Evolutionary conservation across 805 yeast genomes (phyloP), one percentile per base, ranked within the genome.

Genomic region (Metschnikowia cerradonensis): DNA sequence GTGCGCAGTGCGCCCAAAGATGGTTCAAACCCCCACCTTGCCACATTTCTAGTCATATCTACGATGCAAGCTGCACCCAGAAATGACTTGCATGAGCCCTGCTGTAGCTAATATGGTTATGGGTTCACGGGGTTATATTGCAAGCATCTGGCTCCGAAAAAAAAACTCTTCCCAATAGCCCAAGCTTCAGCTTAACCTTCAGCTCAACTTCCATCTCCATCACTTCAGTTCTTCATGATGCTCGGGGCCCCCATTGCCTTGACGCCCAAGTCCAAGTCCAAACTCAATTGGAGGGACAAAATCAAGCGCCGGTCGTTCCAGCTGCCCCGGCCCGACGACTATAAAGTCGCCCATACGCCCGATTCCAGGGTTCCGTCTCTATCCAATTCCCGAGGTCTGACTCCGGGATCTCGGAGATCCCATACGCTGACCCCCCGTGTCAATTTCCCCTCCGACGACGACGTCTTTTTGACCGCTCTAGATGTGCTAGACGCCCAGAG

Each of bases 401-500:
- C 53, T 14, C 56, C 59, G 10, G 52, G 52, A 3, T 49, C 53
- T 3, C 6, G 37, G n/a, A 41, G 37, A 17, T 43, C 52, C 3
- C 47, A 33, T 23, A 2, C 22, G 3, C 47, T 44, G 47, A 44
- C 47, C 19, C 47, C 47, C n/a, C 20, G 40, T 26, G 10, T 13
- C 22, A 17, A 20, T 11, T 22, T 23, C n/a, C 36, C 41, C 10
- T 30, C 41, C 15, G 47, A 17, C 19, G 48, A 47, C 3, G 53
- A 51, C 34, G 37, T 49, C 10, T 53, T 55, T 22, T 50, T 58
- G 36, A 58, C 61, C 4, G 53, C 60, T 4, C 50, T 58, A 3
- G 60, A 58, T n/a, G 56, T 58, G 3, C 54, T 51, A 15, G 58
- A 58, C 15, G 49, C 45, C 11, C 54, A 52, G 2, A 43, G 33